Percentiles rank a stretch among this genome's conserved stretches.
These are phyloP conservation scores for Rhizophora mangle DNA, from an alignment of 345 rosid genomes.

Conservation along the genomic window DNA sequence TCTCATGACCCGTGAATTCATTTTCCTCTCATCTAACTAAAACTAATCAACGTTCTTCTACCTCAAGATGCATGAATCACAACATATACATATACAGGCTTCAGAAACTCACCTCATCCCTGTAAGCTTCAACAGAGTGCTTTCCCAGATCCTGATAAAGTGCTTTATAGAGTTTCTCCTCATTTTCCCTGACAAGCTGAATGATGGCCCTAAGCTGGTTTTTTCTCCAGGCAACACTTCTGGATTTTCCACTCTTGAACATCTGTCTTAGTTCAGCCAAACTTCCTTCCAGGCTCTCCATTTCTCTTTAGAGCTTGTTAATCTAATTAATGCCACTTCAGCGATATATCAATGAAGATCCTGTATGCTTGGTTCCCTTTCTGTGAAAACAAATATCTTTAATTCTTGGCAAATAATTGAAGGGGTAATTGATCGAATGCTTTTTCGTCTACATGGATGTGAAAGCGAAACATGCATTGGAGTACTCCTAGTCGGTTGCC, in stretches of 20 bases:
- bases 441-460: neutral
- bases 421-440: neutral
- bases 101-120: slow-evolving; percentile 56
- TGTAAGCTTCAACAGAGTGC: slow-evolving; percentile 63
- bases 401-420: too few species aligned
- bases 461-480: too few species aligned
- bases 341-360: too few species aligned
- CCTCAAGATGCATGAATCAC: neutral
- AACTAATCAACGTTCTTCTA: neutral
- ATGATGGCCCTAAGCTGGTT: slow-evolving; percentile 54
- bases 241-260: slow-evolving; percentile 54
- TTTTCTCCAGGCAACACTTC: slow-evolving; percentile 69
- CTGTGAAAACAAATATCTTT: too few species aligned
- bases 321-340: neutral
- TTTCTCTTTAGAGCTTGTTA: slow-evolving; percentile 17
- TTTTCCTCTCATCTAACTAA: neutral
- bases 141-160: slow-evolving; percentile 80
- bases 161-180: slow-evolving; percentile 42
- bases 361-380: too few species aligned
- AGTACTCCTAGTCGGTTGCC: too few species aligned
- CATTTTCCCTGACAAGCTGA: slow-evolving; percentile 56
- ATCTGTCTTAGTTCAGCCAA: slow-evolving; percentile 55
- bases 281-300: slow-evolving; percentile 31
- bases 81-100: neutral
- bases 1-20: too few species aligned